Conservation (phyloP, 345 rosid genomes). For the Syzygium aromaticum region DNA sequence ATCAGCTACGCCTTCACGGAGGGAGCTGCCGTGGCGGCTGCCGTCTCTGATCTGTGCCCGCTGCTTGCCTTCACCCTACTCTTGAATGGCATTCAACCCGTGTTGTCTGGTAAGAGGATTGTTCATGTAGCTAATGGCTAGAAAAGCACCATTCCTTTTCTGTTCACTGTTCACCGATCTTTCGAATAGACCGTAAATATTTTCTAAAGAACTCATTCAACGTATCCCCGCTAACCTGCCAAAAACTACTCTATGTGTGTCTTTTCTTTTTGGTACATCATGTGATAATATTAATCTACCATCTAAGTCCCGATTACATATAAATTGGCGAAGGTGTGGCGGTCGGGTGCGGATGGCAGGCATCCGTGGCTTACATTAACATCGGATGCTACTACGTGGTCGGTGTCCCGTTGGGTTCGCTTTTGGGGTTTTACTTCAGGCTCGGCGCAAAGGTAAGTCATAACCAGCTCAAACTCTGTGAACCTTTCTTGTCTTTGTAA, state of each 20-base stretch:
- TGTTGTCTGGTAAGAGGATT: constrained; percentile 43
- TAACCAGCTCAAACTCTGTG: not conserved
- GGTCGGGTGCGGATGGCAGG: constrained; percentile 87
- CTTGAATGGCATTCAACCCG: constrained; percentile 71
- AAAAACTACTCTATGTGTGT: too few species aligned
- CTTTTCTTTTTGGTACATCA: not conserved
- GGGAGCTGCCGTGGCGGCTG: constrained; percentile 47
- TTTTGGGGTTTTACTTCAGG: constrained; percentile 55
- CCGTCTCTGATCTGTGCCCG: constrained; percentile 62
- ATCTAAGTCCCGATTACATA: not conserved
- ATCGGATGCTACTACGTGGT: constrained; percentile 61
- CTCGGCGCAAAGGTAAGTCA: constrained; percentile 52
- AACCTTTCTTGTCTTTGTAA: not conserved
- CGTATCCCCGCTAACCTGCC: too few species aligned
- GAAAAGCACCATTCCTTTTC: not conserved
- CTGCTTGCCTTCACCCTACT: constrained; percentile 51
- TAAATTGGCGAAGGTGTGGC: constrained; percentile 43
- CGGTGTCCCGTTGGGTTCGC: constrained; percentile 53
- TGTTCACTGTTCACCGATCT: too few species aligned
- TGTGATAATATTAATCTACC: not conserved
- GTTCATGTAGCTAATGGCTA: not conserved
- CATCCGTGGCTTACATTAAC: constrained; percentile 63
- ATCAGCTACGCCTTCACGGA: constrained; percentile 59
- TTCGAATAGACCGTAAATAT: too few species aligned
- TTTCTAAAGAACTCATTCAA: too few species aligned